Evolutionary conservation across 768 basidiomycete genomes (phyloP).

Genomic region (Tremella mesenterica): DNA sequence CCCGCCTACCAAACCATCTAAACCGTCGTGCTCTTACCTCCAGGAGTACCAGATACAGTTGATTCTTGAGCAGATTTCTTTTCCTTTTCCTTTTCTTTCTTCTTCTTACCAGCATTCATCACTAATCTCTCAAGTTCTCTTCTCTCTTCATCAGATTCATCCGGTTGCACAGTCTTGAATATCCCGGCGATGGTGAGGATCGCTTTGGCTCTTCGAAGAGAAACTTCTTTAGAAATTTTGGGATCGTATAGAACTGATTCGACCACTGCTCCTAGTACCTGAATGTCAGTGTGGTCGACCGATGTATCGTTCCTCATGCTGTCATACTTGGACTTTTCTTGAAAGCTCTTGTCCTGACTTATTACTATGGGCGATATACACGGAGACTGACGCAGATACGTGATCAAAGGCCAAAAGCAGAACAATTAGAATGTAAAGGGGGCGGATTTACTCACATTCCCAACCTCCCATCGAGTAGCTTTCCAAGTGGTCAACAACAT

Average conservation of each 20-base stretch:
- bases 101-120: slow-evolving; percentile 43
- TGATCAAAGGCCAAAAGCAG: not conserved
- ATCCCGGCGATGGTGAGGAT: slow-evolving; percentile 81
- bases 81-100: slow-evolving; percentile 41
- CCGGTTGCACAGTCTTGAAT: slow-evolving; percentile 74
- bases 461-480: slow-evolving; percentile 88
- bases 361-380: no score
- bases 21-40: not conserved
- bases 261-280: slow-evolving; percentile 52
- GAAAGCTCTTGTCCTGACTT: no score
- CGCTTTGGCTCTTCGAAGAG: slow-evolving; percentile 80
- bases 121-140: slow-evolving; percentile 68
- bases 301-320: no score
- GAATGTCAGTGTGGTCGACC: not conserved
- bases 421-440: not conserved
- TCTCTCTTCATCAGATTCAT: slow-evolving; percentile 87
- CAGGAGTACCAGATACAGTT: not conserved
- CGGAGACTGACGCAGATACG: not conserved
- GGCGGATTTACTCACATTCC: slow-evolving; percentile 84
- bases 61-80: slow-evolving; percentile 7
- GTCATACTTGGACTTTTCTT: no score
- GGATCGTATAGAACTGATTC: slow-evolving; percentile 79
- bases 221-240: slow-evolving; percentile 58
- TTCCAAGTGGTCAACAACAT: slow-evolving; percentile 97
- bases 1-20: not conserved